Percentiles rank a stretch among this genome's conserved stretches.
These are phyloP conservation scores for Aspergillus chevalieri DNA, from an alignment of 2,329 filamentous ascomycete genomes.

Conservation along the genomic window DNA sequence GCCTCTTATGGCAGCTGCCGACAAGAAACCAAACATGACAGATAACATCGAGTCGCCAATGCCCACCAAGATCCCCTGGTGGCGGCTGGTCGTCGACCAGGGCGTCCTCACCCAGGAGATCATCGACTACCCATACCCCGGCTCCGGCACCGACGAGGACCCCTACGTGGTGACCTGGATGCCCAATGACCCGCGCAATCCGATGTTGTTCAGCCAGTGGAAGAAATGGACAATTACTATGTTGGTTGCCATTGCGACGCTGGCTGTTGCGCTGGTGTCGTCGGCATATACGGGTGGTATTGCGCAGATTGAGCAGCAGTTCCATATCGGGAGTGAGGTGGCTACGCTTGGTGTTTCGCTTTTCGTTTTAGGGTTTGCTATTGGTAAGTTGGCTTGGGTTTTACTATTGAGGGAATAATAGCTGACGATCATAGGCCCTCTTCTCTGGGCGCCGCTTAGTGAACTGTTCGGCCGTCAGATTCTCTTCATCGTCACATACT, in stretches of 20 bases:
- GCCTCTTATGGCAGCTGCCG: conserved; percentile 19
- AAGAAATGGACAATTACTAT: conserved; percentile 39
- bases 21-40: conserved; percentile 12
- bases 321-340: conserved; percentile 31
- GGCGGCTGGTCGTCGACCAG: conserved; percentile 27
- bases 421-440: conserved; percentile 23
- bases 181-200: conserved; percentile 38
- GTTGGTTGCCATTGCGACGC: conserved; percentile 33
- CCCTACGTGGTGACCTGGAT: conserved; percentile 41
- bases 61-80: conserved; percentile 28
- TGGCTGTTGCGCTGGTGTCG: conserved; percentile 39
- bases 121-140: conserved; percentile 26
- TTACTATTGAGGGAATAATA: not conserved
- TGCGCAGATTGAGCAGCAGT: conserved; percentile 28
- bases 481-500: conserved; percentile 29
- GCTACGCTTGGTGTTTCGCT: conserved; percentile 40
- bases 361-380: conserved; percentile 42
- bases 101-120: conserved; percentile 32
- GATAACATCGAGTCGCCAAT: conserved; percentile 23
- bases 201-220: conserved; percentile 26
- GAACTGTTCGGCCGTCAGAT: conserved; percentile 34
- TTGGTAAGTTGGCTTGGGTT: conserved; percentile 18
- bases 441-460: conserved; percentile 40
- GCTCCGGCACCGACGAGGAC: conserved; percentile 37
- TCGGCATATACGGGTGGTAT: conserved; percentile 39